Percentiles rank a stretch among this genome's conserved stretches.
Evolutionary conservation across 2,329 filamentous ascomycete genomes (phyloP).

Genomic region (Elsinoe ampelina): DNA sequence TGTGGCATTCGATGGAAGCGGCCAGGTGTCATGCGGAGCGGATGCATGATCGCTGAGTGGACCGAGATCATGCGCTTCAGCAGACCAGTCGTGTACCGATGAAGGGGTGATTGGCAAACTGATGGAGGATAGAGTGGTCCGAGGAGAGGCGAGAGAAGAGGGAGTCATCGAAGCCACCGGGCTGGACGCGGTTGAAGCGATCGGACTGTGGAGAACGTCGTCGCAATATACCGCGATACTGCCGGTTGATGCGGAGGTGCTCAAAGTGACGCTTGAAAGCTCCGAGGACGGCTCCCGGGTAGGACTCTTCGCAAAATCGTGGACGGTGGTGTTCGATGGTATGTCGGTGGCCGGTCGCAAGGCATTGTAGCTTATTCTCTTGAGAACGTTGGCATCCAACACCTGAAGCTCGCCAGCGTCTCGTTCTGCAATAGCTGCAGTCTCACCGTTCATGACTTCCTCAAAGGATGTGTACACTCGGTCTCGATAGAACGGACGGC

Average conservation of each 20-base stretch:
- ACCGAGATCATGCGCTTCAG: not conserved
- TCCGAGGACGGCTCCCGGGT: not conserved
- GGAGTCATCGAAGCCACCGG: not conserved
- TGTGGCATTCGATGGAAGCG: not conserved
- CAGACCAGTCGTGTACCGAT: not conserved
- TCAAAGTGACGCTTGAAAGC: not conserved
- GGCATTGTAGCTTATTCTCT: constrained; percentile 12
- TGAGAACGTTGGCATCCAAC: constrained; percentile 28
- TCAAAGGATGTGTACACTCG: constrained; percentile 38
- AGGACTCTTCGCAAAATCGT: constrained; percentile 26
- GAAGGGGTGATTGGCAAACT: not conserved
- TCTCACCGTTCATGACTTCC: constrained; percentile 31
- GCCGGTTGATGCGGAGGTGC: not conserved
- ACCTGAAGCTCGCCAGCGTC: constrained; percentile 28
- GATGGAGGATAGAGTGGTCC: not conserved
- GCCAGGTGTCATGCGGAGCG: not conserved
- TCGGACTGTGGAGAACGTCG: not conserved
- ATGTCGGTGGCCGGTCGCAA: not conserved
- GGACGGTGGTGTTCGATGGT: constrained; percentile 20
- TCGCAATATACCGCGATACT: not conserved
- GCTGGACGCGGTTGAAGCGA: not conserved
- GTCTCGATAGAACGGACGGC: constrained; percentile 42
- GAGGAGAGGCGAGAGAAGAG: not conserved
- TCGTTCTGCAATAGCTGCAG: constrained; percentile 25
- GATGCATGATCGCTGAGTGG: not conserved